phyloP scores from a whole-genome alignment of 23 red algal species.

The Cyanidium caldarium region DNA sequence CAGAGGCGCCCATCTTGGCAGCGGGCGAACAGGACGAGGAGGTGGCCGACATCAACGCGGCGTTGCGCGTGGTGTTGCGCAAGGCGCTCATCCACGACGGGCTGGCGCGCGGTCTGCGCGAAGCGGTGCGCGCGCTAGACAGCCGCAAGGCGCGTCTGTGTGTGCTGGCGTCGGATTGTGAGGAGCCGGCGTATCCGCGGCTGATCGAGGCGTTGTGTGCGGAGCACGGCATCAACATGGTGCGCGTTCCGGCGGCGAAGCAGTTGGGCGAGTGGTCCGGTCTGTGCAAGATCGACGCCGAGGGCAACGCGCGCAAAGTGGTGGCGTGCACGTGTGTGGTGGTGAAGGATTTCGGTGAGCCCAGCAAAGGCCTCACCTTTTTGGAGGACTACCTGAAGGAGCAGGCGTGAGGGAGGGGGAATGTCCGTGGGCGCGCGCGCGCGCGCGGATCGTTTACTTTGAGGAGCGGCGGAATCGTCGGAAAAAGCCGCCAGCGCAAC shows the following conservation, averaged over 20 bases:
- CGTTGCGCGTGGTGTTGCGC: constrained; percentile 82
- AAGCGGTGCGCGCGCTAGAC: constrained; percentile 68
- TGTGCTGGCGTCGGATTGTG: constrained; percentile 80
- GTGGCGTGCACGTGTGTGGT: constrained; percentile 71
- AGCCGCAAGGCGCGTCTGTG: constrained; percentile 70
- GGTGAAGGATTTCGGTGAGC: constrained; percentile 98
- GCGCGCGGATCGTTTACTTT: no score
- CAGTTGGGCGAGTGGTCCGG: constrained; percentile 98
- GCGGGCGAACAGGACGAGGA: constrained; percentile 18
- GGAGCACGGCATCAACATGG: constrained; percentile 55
- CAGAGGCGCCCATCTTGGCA: neutral
- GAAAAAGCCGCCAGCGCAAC: no score
- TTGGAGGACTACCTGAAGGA: constrained; percentile 90
- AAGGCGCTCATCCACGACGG: constrained; percentile 84
- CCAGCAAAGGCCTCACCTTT: constrained; percentile 67
- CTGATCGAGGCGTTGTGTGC: constrained; percentile 66
- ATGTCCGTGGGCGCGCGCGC: neutral
- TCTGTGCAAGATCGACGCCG: constrained; percentile 86
- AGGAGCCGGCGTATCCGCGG: constrained; percentile 41
- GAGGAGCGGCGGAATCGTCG: no score
- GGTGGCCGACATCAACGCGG: constrained; percentile 76
- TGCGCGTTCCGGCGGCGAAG: constrained; percentile 80
- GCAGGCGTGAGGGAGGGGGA: neutral
- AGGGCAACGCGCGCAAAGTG: constrained; percentile 84
- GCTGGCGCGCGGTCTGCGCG: constrained; percentile 64